phyloP scores from a whole-genome alignment of 140 eudicot genomes.

The Ambrosia hybrid region DNA sequence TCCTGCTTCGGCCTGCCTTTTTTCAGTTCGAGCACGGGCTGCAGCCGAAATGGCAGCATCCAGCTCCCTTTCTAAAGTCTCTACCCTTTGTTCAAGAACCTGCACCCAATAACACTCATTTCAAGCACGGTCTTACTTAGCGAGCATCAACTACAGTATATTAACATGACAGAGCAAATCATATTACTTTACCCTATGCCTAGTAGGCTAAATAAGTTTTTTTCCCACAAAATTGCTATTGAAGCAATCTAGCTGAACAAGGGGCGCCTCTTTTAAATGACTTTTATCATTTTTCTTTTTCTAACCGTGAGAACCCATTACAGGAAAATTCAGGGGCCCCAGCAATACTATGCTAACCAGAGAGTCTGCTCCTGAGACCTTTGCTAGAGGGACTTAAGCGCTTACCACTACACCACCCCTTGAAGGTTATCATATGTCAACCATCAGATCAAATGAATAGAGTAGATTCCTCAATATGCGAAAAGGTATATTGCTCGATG shows the following conservation, averaged over 20 bases:
- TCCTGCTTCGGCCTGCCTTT: constrained; percentile 87
- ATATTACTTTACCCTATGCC: neutral
- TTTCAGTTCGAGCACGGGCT: constrained; percentile 93
- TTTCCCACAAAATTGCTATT: neutral
- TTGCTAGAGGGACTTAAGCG: no score
- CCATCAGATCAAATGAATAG: neutral
- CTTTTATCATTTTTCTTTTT: no score
- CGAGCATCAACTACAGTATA: neutral
- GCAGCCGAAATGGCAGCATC: constrained; percentile 95
- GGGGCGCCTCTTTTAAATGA: neutral
- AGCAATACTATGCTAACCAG: no score
- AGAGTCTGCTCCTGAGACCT: neutral
- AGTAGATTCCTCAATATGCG: neutral
- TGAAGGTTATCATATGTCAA: neutral
- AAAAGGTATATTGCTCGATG: no score
- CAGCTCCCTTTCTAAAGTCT: constrained; percentile 79
- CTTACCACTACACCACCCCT: no score
- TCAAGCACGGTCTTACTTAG: neutral
- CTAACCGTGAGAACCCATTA: no score
- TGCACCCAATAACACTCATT: no score
- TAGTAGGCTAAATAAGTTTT: neutral
- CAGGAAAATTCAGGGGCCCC: no score
- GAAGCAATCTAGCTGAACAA: neutral
- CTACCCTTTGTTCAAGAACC: constrained; percentile 30
- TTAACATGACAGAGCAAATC: neutral